Evolutionary conservation across 352 stramenopile species (phyloP).

Genomic region (Sclerospora graminicola): DNA sequence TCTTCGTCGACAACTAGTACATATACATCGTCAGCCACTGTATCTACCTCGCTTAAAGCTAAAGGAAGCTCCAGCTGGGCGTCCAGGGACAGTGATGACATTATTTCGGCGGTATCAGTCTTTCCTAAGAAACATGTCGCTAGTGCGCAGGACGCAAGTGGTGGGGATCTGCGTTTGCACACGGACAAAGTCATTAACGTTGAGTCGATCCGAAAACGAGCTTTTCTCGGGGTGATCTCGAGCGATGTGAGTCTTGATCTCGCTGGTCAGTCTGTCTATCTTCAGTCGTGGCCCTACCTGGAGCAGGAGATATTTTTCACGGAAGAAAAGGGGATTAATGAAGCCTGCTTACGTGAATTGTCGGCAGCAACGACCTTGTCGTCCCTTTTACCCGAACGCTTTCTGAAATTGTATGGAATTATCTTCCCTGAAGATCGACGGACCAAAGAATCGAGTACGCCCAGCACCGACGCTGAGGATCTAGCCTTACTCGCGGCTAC

Average conservation of each 20-base stretch:
- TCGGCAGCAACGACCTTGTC: slow-evolving; percentile 36
- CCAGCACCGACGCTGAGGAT: slow-evolving; percentile 21
- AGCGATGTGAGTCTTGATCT: slow-evolving; percentile 30
- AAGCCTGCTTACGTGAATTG: slow-evolving; percentile 47
- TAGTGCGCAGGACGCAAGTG: slow-evolving; percentile 7
- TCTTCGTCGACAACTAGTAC: background rate
- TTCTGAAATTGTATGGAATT: slow-evolving; percentile 54
- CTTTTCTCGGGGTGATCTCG: slow-evolving; percentile 40
- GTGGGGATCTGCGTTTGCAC: slow-evolving; percentile 23
- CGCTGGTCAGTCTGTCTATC: slow-evolving; percentile 41
- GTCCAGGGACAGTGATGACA: slow-evolving; percentile 1
- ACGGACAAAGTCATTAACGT: slow-evolving; percentile 34
- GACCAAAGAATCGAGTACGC: slow-evolving; percentile 3
- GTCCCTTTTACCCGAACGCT: slow-evolving; percentile 29
- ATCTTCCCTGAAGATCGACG: slow-evolving; percentile 49
- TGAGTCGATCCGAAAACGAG: slow-evolving; percentile 60
- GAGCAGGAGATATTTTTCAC: slow-evolving; percentile 45
- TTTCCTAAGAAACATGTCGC: slow-evolving; percentile 29
- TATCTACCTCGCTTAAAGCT: slow-evolving; percentile 6
- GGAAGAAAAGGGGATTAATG: slow-evolving; percentile 32
- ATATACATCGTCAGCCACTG: background rate
- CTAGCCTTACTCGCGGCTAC: slow-evolving; percentile 23
- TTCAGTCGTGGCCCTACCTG: slow-evolving; percentile 74
- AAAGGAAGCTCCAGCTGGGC: slow-evolving; percentile 11
- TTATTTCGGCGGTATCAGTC: slow-evolving; percentile 22